Evolutionary conservation across 306 rosid species (phyloP), one percentile per base, ranked within the genome.

Genomic region (Vicia villosa): DNA sequence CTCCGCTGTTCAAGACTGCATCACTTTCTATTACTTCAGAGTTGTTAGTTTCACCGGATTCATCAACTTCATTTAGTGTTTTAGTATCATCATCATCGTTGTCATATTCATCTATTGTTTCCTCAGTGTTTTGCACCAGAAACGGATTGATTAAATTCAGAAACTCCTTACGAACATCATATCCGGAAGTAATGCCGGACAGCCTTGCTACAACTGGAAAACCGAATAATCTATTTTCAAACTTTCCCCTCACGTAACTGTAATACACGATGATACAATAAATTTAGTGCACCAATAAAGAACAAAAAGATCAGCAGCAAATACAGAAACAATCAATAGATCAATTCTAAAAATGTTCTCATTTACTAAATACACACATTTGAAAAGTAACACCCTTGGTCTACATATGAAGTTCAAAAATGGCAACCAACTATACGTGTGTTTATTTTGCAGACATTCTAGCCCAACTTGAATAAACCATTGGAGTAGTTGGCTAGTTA

Each of bases 201-300:
- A 86, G 63, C 77, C 85, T 92, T 74, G 96, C 82, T 8, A 84
- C 83, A 51, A 92, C 63, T 4, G 97, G 97, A 72, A 81, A 68
- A 59, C 90, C 97, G 81, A 80, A 84, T 58, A 21, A 24, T 17
- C 41, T 68, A 34, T 19, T 73, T 37, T 40, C 79, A 15, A 72
- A 20, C 73, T 22, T 64, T 66, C 67, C 76, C 66, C 65, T 81
- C 52, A 63, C 82, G 26, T 5, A 72, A 74, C 40, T 66, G 77
- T 56, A 81, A 46, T 26, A 42, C 83, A 85, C 74, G 82, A 77
- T 77, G 82, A 77, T 38, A 61, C 72, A 61, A 66, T 6, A 57
- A 66, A 45, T 52, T 70, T 52, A 34, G 70, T 62, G 21, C 61
- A 70, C 49, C 65, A 71, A 60, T 65, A 9, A 78, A 70, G 58